Percentiles rank a stretch among this genome's conserved stretches.
phyloP scores from a whole-genome alignment of 2,329 filamentous ascomycete genomes.

The Immersiporthe knoxdaviesiana region DNA sequence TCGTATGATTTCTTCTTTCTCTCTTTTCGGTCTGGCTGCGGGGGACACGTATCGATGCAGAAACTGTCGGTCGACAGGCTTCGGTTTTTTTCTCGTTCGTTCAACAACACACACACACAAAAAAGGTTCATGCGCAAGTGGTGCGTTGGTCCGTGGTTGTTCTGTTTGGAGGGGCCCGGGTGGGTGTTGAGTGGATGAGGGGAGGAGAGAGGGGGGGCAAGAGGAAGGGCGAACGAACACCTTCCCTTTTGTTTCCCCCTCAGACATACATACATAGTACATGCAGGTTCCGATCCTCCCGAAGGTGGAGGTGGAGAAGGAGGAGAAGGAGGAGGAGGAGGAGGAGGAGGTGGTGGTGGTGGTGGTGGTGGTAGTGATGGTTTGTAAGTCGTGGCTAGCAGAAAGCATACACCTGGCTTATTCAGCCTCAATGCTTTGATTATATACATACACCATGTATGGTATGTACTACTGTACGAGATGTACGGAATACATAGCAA shows the following conservation, averaged over 20 bases:
- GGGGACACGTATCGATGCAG: background rate
- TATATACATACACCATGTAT: background rate
- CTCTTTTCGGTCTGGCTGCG: background rate
- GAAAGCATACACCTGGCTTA: background rate
- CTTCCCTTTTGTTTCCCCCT: background rate
- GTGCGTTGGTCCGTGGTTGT: background rate
- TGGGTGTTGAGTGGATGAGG: background rate
- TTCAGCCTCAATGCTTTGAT: background rate
- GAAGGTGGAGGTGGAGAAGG: background rate
- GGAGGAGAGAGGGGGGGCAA: background rate
- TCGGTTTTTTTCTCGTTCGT: background rate
- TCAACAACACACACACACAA: background rate
- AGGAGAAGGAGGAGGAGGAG: no score
- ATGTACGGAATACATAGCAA: no score
- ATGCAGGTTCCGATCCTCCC: slow-evolving; percentile 1
- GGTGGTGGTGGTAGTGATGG: background rate
- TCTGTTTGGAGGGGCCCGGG: background rate
- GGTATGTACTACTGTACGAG: no score
- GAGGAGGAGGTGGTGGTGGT: no score
- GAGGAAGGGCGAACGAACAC: background rate
- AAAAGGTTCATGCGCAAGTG: background rate
- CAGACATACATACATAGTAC: background rate
- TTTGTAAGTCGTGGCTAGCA: background rate
- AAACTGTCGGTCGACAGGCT: background rate
- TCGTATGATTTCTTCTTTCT: no score